Evolutionary conservation across 208 protist genomes (phyloP).

Genomic region (Balamuthia mandrillaris): DNA sequence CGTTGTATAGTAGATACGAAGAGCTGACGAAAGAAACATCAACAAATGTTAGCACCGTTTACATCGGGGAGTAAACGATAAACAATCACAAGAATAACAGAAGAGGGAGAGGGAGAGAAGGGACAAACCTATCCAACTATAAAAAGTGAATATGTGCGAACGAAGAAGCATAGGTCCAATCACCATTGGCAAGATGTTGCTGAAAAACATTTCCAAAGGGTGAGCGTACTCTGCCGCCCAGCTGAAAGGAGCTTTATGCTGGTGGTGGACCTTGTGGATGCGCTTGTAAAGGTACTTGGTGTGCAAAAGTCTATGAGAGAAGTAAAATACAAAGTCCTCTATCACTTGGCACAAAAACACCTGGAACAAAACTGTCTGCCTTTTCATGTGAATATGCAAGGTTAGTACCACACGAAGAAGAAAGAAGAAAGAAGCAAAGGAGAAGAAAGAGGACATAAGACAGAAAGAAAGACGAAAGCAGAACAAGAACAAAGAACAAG

Average conservation of each 20-base stretch:
- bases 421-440: too few relatives aligned
- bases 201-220: slow-evolving; percentile 19
- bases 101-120: background rate
- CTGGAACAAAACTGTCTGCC: background rate
- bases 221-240: slow-evolving; percentile 62
- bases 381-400: too few relatives aligned
- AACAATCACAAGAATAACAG: background rate
- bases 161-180: too few relatives aligned
- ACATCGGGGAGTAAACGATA: background rate
- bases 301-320: slow-evolving; percentile 51
- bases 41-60: background rate
- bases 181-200: slow-evolving; percentile 17
- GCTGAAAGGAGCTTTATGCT: slow-evolving; percentile 56
- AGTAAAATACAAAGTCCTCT: slow-evolving; percentile 66
- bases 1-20: slow-evolving; percentile 52
- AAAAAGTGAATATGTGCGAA: too few relatives aligned
- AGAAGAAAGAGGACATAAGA: too few relatives aligned
- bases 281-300: slow-evolving; percentile 44
- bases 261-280: slow-evolving; percentile 65
- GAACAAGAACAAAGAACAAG: too few relatives aligned
- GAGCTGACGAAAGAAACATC: slow-evolving; percentile 38
- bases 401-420: too few relatives aligned
- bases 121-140: background rate
- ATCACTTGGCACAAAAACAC: slow-evolving; percentile 39
- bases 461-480: too few relatives aligned